Base-by-base conservation (phyloP, 768 basidiomycete genomes). In the Boletus insuetus region DNA sequence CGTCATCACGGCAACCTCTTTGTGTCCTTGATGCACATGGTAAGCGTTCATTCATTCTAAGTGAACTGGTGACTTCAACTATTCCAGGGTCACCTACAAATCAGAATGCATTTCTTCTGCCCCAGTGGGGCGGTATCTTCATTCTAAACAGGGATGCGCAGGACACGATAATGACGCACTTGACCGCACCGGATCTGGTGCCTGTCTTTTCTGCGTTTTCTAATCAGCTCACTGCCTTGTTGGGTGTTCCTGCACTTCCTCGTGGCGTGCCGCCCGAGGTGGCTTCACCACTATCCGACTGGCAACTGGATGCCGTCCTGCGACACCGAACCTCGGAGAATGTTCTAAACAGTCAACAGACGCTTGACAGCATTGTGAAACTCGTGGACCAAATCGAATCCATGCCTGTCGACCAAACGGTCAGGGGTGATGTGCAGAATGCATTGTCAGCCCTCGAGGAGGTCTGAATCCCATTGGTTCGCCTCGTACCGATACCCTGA, bases 111-210 rank as follows among this genome's bases (percentile, higher is more conserved):
- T 98, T 98, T 75, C 79, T 96, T 19, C 77, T 95, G 0, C 95
- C 96, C 0, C 96, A 98, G 69, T 95, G 91, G 87, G 96, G 96
- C 34, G 86, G 93, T 22, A 87, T 98, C 49, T 80, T 88, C 53
- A 79, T 98, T 55, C 74, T 83, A 61, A 93, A 94, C 67, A 82
- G 82, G 34, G 72, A 75, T 35, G 19, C 51, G 53, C 51, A 65
- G 40, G 56, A 56, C 55, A 54, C n/a, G 48, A 65, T 40, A 59
- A 68, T 34, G 55, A 65, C 51, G 54, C 69, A 52, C 49, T 68
- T 59, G 54, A 75, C 79, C 43, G 64, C 73, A 35, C 58, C 67
- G 34, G 77, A 76, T 38, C 76, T 91, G 17, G 66, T 79, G 41
- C 64, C 72, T 17, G 66, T 82, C 31, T 91, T 95, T 67, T 63